Evolutionary conservation across 306 rosid genomes (phyloP).

Genomic region (Vachellia collinsii): DNA sequence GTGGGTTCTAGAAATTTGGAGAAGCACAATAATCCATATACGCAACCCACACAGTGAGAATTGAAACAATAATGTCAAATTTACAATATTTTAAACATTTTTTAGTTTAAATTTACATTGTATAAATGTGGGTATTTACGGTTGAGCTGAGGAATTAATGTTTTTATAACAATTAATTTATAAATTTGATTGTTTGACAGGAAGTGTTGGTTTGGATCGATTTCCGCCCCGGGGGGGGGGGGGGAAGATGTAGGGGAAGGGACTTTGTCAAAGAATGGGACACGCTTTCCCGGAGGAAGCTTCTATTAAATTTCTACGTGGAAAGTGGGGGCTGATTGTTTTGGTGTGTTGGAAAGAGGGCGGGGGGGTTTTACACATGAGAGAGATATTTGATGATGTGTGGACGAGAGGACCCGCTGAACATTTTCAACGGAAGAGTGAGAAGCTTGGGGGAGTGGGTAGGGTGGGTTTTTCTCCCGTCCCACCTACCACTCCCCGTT

Average conservation of each 20-base stretch:
- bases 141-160: too few species aligned
- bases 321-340: background rate
- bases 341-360: background rate
- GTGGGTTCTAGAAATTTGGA: slow-evolving; percentile 75
- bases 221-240: too few species aligned
- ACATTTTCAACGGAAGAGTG: slow-evolving; percentile 26
- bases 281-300: slow-evolving; percentile 42
- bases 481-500: slow-evolving; percentile 60
- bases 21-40: slow-evolving; percentile 33
- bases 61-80: too few species aligned
- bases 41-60: background rate
- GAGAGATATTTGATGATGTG: background rate
- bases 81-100: too few species aligned
- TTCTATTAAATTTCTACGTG: slow-evolving; percentile 47
- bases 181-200: too few species aligned
- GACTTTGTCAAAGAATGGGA: background rate
- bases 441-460: slow-evolving; percentile 40
- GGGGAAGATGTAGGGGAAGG: too few species aligned
- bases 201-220: too few species aligned
- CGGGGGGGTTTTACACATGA: background rate
- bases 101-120: too few species aligned
- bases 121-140: too few species aligned
- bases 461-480: slow-evolving; percentile 40
- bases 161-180: too few species aligned
- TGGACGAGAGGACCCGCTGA: slow-evolving; percentile 47